A percentile compares a stretch with the other conserved stretches of the same genome.
Evolutionary conservation across 208 protist genomes (phyloP).

Genomic region (Wallacemonas sp.): DNA sequence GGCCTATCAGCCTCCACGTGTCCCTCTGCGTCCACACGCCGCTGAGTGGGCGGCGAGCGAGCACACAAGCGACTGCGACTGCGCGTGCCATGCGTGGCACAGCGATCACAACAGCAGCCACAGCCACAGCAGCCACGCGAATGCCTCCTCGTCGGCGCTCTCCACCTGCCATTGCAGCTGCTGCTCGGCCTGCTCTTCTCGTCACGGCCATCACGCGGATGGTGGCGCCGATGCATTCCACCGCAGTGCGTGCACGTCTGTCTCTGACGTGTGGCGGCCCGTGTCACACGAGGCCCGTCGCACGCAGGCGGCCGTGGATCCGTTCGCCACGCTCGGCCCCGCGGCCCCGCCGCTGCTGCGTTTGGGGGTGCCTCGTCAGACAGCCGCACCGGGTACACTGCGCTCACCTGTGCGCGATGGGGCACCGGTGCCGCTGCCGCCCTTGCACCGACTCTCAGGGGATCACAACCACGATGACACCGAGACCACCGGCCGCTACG

Average conservation of each 20-base stretch:
- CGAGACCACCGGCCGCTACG: no score
- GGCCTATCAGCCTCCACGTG: constrained; percentile 3
- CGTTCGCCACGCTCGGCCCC: constrained; percentile 1
- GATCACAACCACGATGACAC: no score
- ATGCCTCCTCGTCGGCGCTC: neutral
- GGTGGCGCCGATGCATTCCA: no score
- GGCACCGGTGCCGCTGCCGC: neutral
- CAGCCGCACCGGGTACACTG: neutral
- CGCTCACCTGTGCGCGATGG: no score
- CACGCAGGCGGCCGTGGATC: neutral
- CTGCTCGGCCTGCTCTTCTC: constrained; percentile 7
- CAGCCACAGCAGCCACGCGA: no score
- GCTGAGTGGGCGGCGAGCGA: no score
- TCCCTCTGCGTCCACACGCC: neutral
- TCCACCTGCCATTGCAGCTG: neutral
- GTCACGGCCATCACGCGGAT: neutral
- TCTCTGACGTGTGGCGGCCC: no score
- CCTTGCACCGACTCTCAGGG: no score
- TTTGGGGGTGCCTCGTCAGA: neutral
- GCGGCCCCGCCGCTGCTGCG: constrained; percentile 9
- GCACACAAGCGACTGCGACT: no score
- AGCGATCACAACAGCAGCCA: no score
- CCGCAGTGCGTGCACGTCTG: no score
- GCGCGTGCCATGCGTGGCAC: neutral
- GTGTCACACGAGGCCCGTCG: constrained; percentile 5